Evolutionary conservation across 2,329 filamentous ascomycete genomes (phyloP).

Genomic region (Aspergillus phoenicis): DNA sequence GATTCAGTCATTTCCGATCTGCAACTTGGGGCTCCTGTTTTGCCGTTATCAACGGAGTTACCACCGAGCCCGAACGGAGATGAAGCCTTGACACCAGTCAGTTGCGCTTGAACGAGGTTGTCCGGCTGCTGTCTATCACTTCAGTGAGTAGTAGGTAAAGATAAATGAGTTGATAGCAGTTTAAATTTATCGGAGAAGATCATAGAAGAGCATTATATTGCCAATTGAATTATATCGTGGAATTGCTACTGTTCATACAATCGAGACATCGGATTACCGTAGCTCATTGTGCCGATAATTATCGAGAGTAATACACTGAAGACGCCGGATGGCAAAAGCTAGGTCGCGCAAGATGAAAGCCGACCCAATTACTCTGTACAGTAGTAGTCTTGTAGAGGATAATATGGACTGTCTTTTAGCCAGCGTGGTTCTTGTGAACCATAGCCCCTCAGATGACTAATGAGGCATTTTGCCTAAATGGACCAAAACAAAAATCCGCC

Average conservation of each 20-base stretch:
- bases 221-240: not conserved
- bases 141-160: not conserved
- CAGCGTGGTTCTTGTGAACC: not conserved
- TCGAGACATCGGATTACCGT: not conserved
- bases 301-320: not conserved
- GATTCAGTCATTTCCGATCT: not conserved
- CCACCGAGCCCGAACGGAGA: not conserved
- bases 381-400: too few relatives aligned
- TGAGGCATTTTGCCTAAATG: slow-evolving; percentile 14
- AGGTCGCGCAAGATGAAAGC: not conserved
- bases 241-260: not conserved
- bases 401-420: not conserved
- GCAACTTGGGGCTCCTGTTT: not conserved
- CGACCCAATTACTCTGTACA: not conserved
- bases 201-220: not conserved
- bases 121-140: not conserved
- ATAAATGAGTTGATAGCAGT: not conserved
- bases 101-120: not conserved
- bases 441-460: not conserved
- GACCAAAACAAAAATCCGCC: not conserved
- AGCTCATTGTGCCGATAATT: not conserved
- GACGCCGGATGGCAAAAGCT: not conserved
- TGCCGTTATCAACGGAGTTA: not conserved
- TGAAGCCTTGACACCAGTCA: not conserved
- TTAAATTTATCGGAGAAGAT: not conserved